Conservation (phyloP, 768 basidiomycete species). For the Lentinula aciculospora region DNA sequence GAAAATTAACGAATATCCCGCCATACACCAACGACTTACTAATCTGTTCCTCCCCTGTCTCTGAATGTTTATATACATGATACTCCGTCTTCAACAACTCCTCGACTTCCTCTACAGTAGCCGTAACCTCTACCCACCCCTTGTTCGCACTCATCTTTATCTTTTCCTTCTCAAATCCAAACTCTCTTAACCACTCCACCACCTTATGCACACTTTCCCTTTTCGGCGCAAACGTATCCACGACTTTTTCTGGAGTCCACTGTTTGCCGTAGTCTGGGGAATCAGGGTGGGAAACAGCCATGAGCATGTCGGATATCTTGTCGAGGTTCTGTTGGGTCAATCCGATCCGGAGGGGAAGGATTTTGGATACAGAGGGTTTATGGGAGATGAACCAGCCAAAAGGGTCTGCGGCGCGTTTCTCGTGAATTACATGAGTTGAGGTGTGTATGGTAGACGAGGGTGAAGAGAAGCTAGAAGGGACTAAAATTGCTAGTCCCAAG, state of each 20-base stretch:
- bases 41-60: conserved; percentile 29
- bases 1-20: not conserved
- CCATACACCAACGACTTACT: conserved; percentile 14
- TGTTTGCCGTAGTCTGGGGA: conserved; percentile 42
- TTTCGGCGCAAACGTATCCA: conserved; percentile 36
- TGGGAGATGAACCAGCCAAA: conserved; percentile 24
- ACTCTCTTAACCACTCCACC: conserved; percentile 31
- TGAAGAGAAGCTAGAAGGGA: not conserved
- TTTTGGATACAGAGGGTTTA: conserved; percentile 22
- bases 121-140: conserved; percentile 35
- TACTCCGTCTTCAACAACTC: conserved; percentile 34
- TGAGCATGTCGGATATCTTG: conserved; percentile 32
- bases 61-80: conserved; percentile 31
- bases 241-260: conserved; percentile 33
- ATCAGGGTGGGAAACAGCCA: conserved; percentile 36
- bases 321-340: conserved; percentile 36
- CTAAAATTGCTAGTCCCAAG: not conserved
- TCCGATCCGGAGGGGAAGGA: conserved; percentile 40
- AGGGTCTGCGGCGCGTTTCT: conserved; percentile 29
- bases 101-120: conserved; percentile 38
- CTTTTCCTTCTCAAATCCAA: conserved; percentile 28
- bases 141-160: conserved; percentile 25
- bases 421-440: conserved; percentile 25
- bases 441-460: conserved; percentile 7
- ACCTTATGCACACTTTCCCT: conserved; percentile 29